Percentiles rank a stretch among this genome's conserved stretches.
These are phyloP conservation scores for Ceratocystiopsis minuta DNA, from an alignment of 2,329 filamentous ascomycete genomes.

Conservation along the genomic window DNA sequence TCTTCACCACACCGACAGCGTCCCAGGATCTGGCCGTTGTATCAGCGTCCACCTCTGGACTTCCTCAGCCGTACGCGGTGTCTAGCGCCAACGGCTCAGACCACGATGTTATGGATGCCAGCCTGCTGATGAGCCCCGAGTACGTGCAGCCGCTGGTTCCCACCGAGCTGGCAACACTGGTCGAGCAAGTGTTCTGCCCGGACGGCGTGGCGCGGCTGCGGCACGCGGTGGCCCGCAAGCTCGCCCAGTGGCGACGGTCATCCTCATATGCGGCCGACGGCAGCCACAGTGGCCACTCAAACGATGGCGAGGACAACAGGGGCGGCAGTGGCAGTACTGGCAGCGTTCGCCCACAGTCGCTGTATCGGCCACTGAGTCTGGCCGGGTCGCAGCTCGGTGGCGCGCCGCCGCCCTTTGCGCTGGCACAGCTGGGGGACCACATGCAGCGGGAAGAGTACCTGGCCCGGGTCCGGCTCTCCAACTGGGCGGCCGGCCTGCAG, in stretches of 20 bases:
- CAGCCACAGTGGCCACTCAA: conserved; percentile 4
- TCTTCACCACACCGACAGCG: conserved; percentile 33
- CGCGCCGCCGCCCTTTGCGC: conserved; percentile 30
- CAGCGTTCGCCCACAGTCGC: neutral
- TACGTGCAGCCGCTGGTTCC: conserved; percentile 65
- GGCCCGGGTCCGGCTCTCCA: conserved; percentile 46
- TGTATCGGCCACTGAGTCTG: conserved; percentile 6
- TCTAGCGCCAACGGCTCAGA: conserved; percentile 59
- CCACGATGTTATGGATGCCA: conserved; percentile 76
- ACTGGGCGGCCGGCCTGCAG: conserved; percentile 71
- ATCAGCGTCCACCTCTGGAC: neutral
- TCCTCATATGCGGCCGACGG: conserved; percentile 5
- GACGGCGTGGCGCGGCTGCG: conserved; percentile 68
- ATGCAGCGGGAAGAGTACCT: conserved; percentile 17
- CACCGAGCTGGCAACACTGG: conserved; percentile 54
- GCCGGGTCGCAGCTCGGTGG: conserved; percentile 2
- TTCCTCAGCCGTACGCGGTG: conserved; percentile 45
- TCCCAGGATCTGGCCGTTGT: conserved; percentile 5
- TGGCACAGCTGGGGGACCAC: conserved; percentile 37
- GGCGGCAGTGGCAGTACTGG: conserved; percentile 7
- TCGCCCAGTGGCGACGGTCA: conserved; percentile 45
- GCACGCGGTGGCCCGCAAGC: conserved; percentile 67
- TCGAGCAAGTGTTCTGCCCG: conserved; percentile 58
- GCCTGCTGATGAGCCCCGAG: conserved; percentile 78
- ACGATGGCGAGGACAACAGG: conserved; percentile 8